Evolutionary conservation across 257 asterid genomes (phyloP).

Genomic region (Solanum peruvianum): DNA sequence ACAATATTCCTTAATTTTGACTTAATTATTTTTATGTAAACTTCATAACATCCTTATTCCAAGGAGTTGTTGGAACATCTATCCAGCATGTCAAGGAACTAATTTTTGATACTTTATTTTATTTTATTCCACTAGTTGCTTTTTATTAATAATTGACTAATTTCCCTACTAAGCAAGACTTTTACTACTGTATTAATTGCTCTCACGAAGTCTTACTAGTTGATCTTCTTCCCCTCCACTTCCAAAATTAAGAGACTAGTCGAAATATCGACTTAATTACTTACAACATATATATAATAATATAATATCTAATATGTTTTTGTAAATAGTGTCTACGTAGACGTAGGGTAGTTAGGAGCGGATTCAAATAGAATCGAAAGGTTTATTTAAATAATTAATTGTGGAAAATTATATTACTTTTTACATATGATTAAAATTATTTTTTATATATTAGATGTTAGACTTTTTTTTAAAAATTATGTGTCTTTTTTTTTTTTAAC

Average conservation of each 20-base stretch:
- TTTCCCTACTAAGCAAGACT: not conserved
- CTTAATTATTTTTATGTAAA: not conserved
- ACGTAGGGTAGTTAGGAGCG: not conserved
- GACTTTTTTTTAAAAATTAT: too few species aligned
- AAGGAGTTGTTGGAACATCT: not conserved
- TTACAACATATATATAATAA: not conserved
- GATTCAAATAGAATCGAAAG: too few species aligned
- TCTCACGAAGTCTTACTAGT: not conserved
- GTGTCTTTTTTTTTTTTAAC: too few species aligned
- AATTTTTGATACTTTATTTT: not conserved
- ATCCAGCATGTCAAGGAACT: not conserved
- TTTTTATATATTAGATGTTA: too few species aligned
- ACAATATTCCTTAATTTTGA: not conserved
- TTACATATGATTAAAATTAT: too few species aligned
- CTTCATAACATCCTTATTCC: not conserved
- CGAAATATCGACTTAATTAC: not conserved
- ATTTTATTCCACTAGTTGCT: not conserved
- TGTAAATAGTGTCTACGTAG: not conserved
- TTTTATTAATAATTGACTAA: not conserved
- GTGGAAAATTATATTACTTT: too few species aligned
- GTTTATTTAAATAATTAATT: too few species aligned
- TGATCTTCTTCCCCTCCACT: not conserved
- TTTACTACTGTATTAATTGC: not conserved
- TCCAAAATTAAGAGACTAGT: not conserved
- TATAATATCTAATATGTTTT: not conserved